Conservation (phyloP, 1,284 basidiomycete genomes). For the Tausonia pullulans region DNA sequence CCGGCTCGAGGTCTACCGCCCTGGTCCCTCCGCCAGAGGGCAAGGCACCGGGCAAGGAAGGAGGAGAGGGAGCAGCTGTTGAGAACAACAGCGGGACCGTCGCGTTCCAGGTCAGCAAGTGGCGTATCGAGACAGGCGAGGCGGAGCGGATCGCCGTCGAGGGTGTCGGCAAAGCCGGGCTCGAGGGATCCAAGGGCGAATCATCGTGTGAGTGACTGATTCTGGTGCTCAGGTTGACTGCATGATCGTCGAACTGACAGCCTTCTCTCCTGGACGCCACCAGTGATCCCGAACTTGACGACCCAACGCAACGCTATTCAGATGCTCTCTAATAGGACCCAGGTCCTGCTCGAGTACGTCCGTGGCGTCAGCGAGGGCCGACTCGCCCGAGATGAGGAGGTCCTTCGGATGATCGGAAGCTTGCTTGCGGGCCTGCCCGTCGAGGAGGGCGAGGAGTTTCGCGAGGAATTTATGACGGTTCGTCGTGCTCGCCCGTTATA, state of each 20-base stretch:
- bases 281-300: slow-evolving; percentile 79
- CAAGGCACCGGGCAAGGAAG: background rate
- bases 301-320: slow-evolving; percentile 89
- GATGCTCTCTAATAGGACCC: slow-evolving; percentile 86
- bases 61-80: slow-evolving; percentile 31
- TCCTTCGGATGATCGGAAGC: slow-evolving; percentile 71
- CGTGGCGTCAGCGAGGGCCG: slow-evolving; percentile 50
- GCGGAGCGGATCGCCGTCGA: slow-evolving; percentile 97
- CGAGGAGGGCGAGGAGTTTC: slow-evolving; percentile 63
- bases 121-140: slow-evolving; percentile 90
- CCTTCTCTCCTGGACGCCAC: background rate
- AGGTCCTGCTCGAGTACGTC: slow-evolving; percentile 72
- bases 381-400: slow-evolving; percentile 59
- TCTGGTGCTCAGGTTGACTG: background rate
- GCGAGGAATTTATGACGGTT: slow-evolving; percentile 75
- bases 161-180: slow-evolving; percentile 79
- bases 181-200: slow-evolving; percentile 32
- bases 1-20: slow-evolving; percentile 40
- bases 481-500: slow-evolving; percentile 23
- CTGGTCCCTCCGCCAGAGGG: background rate
- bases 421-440: slow-evolving; percentile 77
- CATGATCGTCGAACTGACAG: too few species aligned
- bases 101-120: slow-evolving; percentile 33
- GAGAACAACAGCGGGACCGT: slow-evolving; percentile 50
- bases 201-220: slow-evolving; percentile 26